Evolutionary conservation across 345 rosid genomes (phyloP), one percentile per base, ranked within the genome.

Genomic region (Kernera saxatilis): DNA sequence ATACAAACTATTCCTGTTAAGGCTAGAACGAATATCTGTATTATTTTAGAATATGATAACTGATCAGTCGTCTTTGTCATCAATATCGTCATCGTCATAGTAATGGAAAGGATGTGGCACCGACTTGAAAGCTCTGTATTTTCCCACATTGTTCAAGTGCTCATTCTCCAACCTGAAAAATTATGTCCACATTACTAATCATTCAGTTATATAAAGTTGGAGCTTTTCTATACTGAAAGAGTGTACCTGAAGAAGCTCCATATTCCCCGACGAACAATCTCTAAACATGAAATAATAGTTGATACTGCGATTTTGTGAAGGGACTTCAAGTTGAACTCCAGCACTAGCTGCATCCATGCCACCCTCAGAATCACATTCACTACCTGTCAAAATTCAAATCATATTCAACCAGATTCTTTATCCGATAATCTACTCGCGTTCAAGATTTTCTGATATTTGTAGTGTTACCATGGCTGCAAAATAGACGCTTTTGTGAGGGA

Each of bases 161-260:
- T 77, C 81, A 43, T 77, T 77, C 73, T 77, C 81, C 66, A 77
- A 61, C 64, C 81, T 77, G 55, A 15, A 26, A 25, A 7, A 8
- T 39, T 19, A 10, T 13, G 62, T 60, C 6, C 60, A 29, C 23
- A 17, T 37, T 44, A 53, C 27, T 52, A 52, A 23, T 26, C 46
- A 72, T 53, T 53, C 43, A 2, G 32, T 43, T 61, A 10, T 29
- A 5, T n/a, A 10, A 32, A 18, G 1, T 36, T 64, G 21, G 64
- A 23, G 11, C 13, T 1, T 51, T 12, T 14, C 19, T 15, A 50
- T 10, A 54, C 3, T 29, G 7, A 58, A 19, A 36, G 25, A 4
- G n/a, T 39, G 77, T 71, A 87, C 96, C 91, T 86, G 86, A 88
- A 88, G 80, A 90, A 90, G 75, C 81, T 90, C 94, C 94, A 90